Percentiles rank a stretch among this genome's conserved stretches.
These are phyloP conservation scores for Gypsophila paniculata DNA, from an alignment of 179 eudicot genomes.

Conservation along the genomic window DNA sequence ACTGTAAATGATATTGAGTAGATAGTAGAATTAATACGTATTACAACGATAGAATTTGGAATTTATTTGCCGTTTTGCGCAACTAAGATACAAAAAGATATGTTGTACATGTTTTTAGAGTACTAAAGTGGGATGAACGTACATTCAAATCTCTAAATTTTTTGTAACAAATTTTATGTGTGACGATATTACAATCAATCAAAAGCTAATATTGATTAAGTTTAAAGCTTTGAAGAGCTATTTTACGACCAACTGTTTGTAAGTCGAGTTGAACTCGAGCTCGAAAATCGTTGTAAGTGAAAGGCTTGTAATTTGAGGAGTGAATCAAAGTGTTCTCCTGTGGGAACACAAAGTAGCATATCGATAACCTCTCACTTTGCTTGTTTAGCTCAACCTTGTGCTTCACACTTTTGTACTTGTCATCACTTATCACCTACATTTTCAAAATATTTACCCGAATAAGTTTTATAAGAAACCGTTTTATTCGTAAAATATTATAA, in stretches of 20 bases:
- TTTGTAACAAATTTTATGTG: too few species aligned
- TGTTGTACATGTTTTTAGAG: too few species aligned
- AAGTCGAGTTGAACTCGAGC: slow-evolving; percentile 57
- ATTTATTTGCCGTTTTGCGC: too few species aligned
- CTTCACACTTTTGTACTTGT: slow-evolving; percentile 60
- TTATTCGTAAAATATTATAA: too few species aligned
- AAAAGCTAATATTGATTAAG: not conserved
- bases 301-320: slow-evolving; percentile 59
- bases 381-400: slow-evolving; percentile 64
- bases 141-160: too few species aligned
- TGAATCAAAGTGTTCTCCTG: slow-evolving; percentile 37
- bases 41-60: too few species aligned
- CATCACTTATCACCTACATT: slow-evolving; percentile 62
- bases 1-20: too few species aligned
- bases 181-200: too few species aligned
- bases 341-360: slow-evolving; percentile 79
- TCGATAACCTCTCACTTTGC: slow-evolving; percentile 48
- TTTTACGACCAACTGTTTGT: slow-evolving; percentile 42
- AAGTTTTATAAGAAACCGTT: too few species aligned
- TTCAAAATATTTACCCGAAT: not conserved
- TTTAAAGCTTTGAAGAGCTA: slow-evolving; percentile 43
- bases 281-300: slow-evolving; percentile 59
- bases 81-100: too few species aligned
- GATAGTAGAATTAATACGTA: too few species aligned
- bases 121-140: too few species aligned